Conservation (phyloP, 2,329 filamentous ascomycete species). For the Aurifilum marmelostoma region DNA sequence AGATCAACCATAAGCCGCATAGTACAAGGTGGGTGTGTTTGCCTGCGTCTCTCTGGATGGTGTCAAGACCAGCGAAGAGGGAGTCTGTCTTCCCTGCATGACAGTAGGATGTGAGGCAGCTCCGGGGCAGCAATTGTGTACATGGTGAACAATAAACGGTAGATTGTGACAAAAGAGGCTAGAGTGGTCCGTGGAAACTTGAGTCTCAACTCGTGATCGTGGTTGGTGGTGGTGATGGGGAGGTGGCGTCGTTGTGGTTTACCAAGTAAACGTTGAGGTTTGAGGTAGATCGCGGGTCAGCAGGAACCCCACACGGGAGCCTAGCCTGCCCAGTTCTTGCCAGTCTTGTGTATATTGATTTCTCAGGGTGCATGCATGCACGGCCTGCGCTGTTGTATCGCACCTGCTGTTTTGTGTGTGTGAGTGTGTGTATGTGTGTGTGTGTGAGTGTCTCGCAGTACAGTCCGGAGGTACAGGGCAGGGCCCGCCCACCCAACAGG, state of each 20-base stretch:
- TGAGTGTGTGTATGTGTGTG: background rate
- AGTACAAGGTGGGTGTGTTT: background rate
- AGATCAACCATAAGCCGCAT: background rate
- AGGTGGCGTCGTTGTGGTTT: background rate
- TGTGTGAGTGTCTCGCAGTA: too few species aligned
- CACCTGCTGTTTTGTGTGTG: background rate
- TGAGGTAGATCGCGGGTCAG: conserved; percentile 1
- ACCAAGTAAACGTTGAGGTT: background rate
- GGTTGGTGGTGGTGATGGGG: background rate
- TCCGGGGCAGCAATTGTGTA: too few species aligned
- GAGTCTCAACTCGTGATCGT: background rate
- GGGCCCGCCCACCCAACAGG: too few species aligned
- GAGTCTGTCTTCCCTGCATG: too few species aligned
- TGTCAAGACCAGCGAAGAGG: background rate
- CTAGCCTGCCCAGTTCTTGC: background rate
- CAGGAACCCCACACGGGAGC: conserved; percentile 4
- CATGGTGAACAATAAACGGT: background rate
- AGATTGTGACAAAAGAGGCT: background rate
- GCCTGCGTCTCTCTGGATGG: background rate
- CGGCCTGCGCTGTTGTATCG: too few species aligned
- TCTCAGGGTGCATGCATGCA: too few species aligned
- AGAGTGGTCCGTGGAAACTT: background rate
- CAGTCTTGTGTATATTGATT: too few species aligned
- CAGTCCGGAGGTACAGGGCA: background rate
- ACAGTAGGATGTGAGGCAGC: too few species aligned